Evolutionary conservation across 2,329 filamentous ascomycete genomes (phyloP).

Genomic region (Didymella pomorum): DNA sequence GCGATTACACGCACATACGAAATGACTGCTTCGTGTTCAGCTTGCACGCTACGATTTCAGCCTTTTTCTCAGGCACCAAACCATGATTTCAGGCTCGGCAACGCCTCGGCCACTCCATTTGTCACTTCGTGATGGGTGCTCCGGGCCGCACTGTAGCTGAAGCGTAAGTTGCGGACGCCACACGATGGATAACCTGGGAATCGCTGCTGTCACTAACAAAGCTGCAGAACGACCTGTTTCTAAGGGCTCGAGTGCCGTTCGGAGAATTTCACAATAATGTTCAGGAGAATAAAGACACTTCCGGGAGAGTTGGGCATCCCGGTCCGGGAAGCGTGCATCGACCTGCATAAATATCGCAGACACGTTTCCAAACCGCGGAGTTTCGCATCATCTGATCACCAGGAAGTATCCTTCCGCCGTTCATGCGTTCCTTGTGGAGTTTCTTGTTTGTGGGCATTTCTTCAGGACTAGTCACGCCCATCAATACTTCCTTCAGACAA

Average conservation of each 20-base stretch:
- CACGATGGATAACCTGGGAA: slow-evolving; percentile 14
- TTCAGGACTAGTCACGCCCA: slow-evolving; percentile 6
- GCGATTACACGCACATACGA: background rate
- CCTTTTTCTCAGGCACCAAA: slow-evolving; percentile 13
- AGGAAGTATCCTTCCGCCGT: slow-evolving; percentile 2
- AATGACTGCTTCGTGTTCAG: slow-evolving; percentile 9
- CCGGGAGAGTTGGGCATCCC: background rate
- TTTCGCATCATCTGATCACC: slow-evolving; percentile 13
- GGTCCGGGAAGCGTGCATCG: slow-evolving; percentile 14
- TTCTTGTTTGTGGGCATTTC: slow-evolving; percentile 1
- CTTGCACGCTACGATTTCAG: slow-evolving; percentile 9
- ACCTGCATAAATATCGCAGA: slow-evolving; percentile 13
- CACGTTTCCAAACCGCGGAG: slow-evolving; percentile 3
- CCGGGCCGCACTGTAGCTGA: slow-evolving; percentile 32
- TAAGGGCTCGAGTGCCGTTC: slow-evolving; percentile 2
- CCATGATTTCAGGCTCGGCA: background rate
- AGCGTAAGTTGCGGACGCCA: slow-evolving; percentile 21
- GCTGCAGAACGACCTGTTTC: slow-evolving; percentile 12
- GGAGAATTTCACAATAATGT: slow-evolving; percentile 23
- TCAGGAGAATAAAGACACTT: slow-evolving; percentile 18
- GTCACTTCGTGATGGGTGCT: slow-evolving; percentile 23
- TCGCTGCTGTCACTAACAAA: background rate
- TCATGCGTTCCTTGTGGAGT: slow-evolving; percentile 1
- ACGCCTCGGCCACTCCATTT: slow-evolving; percentile 13
- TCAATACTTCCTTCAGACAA: slow-evolving; percentile 15